phyloP scores from a whole-genome alignment of 768 basidiomycete genomes.

The Rhodotorula diobovata region DNA sequence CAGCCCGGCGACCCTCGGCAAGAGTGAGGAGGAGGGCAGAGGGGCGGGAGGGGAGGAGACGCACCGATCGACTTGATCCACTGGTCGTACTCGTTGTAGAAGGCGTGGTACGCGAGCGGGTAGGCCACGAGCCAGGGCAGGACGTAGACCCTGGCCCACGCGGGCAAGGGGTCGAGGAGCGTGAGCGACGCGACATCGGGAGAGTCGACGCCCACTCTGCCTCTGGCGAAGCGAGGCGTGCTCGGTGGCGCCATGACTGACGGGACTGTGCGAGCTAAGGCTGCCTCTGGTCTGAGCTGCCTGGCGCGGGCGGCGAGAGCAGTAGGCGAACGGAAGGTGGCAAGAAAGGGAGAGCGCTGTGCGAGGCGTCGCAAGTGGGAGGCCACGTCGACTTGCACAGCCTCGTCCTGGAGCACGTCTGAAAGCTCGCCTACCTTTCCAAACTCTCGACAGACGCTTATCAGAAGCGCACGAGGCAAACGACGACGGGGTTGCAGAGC shows the following conservation, averaged over 20 bases:
- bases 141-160: constrained; percentile 47
- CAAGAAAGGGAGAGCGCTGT: too few species aligned
- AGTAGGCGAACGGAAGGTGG: too few species aligned
- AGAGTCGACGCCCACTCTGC: background rate
- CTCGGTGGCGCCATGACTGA: background rate
- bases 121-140: constrained; percentile 49
- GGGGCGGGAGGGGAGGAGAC: background rate
- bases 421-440: too few species aligned
- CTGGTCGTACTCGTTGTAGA: constrained; percentile 81
- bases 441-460: too few species aligned
- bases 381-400: too few species aligned
- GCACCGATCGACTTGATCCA: constrained; percentile 60
- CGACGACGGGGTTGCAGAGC: background rate
- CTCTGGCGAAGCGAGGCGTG: constrained; percentile 12
- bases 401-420: too few species aligned
- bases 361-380: too few species aligned
- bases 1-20: too few species aligned
- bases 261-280: too few species aligned
- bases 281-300: too few species aligned
- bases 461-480: background rate
- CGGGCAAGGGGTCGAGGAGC: constrained; percentile 41
- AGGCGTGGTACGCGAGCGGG: constrained; percentile 62
- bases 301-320: too few species aligned
- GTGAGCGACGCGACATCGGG: constrained; percentile 22
- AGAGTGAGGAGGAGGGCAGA: background rate